These are phyloP conservation scores for Pulveroboletus sp. DNA, from an alignment of 1,284 basidiomycete species.

Conservation along the genomic window DNA sequence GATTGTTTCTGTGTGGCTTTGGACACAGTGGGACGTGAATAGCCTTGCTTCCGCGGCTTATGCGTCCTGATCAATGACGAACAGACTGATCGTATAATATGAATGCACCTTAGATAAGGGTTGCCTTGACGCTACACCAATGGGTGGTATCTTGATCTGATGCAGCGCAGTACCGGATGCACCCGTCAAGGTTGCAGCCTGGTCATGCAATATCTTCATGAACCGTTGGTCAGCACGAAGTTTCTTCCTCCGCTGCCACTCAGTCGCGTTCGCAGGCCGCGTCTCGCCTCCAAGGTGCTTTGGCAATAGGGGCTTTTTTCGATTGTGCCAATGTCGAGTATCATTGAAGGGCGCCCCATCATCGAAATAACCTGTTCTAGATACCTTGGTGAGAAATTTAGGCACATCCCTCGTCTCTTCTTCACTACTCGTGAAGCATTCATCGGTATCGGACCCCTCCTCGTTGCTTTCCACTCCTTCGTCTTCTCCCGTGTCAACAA, in stretches of 20 bases:
- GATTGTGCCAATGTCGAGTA: slow-evolving; percentile 59
- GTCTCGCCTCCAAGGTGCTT: slow-evolving; percentile 53
- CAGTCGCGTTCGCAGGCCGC: slow-evolving; percentile 32
- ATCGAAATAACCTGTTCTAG: slow-evolving; percentile 33
- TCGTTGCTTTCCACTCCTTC: slow-evolving; percentile 14
- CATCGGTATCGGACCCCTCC: slow-evolving; percentile 18
- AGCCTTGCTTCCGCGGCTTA: slow-evolving; percentile 18
- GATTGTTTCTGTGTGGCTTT: slow-evolving; percentile 26
- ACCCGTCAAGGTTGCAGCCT: slow-evolving; percentile 64
- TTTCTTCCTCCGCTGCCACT: slow-evolving; percentile 40
- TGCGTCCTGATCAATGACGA: background rate
- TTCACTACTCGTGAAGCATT: slow-evolving; percentile 29
- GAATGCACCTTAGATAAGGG: slow-evolving; percentile 15
- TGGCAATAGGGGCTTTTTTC: slow-evolving; percentile 51
- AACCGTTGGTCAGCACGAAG: slow-evolving; percentile 53
- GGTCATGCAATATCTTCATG: slow-evolving; percentile 55
- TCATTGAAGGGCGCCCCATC: slow-evolving; percentile 52
- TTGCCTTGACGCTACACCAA: slow-evolving; percentile 20
- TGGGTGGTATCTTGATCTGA: slow-evolving; percentile 52
- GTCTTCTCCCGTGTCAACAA: slow-evolving; percentile 10
- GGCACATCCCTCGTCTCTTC: slow-evolving; percentile 4
- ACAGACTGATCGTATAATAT: background rate
- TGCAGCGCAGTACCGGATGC: slow-evolving; percentile 54
- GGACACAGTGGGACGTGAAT: slow-evolving; percentile 7
- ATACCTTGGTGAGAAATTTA: background rate